Evolutionary conservation across 2,329 filamentous ascomycete species (phyloP).

Genomic region (Microsporum audouinii): DNA sequence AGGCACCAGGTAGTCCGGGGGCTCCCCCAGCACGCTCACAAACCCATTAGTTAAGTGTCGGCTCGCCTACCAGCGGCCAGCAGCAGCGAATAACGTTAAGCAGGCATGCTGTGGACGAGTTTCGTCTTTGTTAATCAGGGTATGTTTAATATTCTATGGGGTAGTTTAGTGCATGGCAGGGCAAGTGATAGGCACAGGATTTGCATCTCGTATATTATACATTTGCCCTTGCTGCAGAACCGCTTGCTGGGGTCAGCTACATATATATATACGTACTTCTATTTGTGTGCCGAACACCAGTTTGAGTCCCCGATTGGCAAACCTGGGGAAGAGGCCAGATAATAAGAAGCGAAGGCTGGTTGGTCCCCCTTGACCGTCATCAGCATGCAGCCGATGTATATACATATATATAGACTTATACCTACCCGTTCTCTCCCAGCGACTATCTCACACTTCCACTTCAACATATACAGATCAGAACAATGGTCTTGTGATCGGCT

Average conservation of each 20-base stretch:
- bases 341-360: background rate
- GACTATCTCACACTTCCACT: background rate
- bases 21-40: background rate
- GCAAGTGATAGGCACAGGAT: background rate
- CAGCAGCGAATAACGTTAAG: background rate
- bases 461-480: background rate
- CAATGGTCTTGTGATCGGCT: conserved; percentile 1
- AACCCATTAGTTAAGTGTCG: background rate
- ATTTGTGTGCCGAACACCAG: background rate
- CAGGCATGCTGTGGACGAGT: background rate
- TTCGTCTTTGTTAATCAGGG: background rate
- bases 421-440: background rate
- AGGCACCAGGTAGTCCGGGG: too few relatives aligned
- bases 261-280: too few relatives aligned
- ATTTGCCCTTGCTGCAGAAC: background rate
- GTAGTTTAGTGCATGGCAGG: background rate
- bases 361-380: too few relatives aligned
- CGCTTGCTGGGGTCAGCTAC: background rate
- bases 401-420: background rate
- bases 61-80: conserved; percentile 1
- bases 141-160: background rate
- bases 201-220: background rate
- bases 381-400: background rate
- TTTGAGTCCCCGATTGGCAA: background rate
- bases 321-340: conserved; percentile 4